Evolutionary conservation across 225 moss, liverwort and hornwort species (phyloP).

Genomic region (Anthoceros angustus): DNA sequence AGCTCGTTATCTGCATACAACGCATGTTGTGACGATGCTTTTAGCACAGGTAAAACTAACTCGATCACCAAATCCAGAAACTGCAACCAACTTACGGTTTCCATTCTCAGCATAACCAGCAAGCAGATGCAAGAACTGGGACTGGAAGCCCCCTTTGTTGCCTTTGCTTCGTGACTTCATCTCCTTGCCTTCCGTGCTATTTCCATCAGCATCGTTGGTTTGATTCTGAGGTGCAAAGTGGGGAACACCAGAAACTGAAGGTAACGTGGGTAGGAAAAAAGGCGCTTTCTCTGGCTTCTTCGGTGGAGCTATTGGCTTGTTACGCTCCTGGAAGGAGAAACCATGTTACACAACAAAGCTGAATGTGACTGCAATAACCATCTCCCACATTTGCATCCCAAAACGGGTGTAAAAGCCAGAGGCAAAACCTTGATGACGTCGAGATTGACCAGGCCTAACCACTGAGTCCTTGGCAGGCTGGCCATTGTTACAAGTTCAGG

Average conservation of each 20-base stretch:
- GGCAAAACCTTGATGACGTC: constrained; percentile 56
- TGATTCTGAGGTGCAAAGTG: constrained; percentile 23
- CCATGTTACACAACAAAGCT: neutral
- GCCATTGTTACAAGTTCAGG: constrained; percentile 71
- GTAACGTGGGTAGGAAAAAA: constrained; percentile 71
- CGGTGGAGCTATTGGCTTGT: constrained; percentile 83
- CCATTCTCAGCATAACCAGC: too few species aligned
- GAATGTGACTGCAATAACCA: neutral
- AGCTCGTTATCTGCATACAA: neutral
- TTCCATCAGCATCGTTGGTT: constrained; percentile 8
- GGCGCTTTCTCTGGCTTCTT: constrained; percentile 90
- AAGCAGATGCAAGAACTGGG: too few species aligned
- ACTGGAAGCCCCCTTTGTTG: too few species aligned
- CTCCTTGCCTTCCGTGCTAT: too few species aligned
- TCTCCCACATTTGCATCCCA: neutral
- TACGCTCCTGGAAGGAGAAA: constrained; percentile 60
- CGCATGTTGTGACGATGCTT: too few species aligned
- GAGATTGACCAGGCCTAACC: constrained; percentile 71
- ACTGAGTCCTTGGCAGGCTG: constrained; percentile 73
- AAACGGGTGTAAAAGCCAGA: neutral
- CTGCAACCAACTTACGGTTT: too few species aligned
- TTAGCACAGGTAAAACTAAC: too few species aligned
- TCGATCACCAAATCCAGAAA: too few species aligned
- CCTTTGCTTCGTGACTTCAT: too few species aligned
- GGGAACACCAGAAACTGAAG: constrained; percentile 60